Percentiles rank a stretch among this genome's conserved stretches.
These are phyloP conservation scores for Neotropicomus parvogracilis DNA, from an alignment of 1,284 basidiomycete genomes.

Conservation along the genomic window DNA sequence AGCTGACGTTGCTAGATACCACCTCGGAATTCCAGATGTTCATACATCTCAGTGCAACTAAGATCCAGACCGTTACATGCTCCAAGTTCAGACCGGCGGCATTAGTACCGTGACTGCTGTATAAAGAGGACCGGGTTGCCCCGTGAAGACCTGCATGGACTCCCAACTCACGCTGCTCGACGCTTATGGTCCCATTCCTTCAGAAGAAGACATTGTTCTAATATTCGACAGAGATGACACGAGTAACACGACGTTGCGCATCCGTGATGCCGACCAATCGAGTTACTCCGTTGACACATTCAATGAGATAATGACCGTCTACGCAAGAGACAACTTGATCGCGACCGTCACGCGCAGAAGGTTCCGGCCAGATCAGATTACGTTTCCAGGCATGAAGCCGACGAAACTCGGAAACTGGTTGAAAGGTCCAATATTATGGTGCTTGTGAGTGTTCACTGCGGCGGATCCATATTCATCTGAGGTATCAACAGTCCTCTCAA, in stretches of 20 bases:
- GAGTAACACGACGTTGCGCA: slow-evolving; percentile 13
- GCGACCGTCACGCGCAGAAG: slow-evolving; percentile 21
- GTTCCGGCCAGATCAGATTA: slow-evolving; percentile 16
- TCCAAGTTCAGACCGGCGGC: neutral
- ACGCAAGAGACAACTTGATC: slow-evolving; percentile 4
- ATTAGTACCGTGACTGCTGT: neutral
- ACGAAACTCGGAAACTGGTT: slow-evolving; percentile 17
- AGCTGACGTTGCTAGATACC: too few species aligned
- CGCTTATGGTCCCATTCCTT: neutral
- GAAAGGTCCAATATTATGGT: slow-evolving; percentile 8
- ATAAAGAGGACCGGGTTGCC: slow-evolving; percentile 3
- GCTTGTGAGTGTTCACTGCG: slow-evolving; percentile 14
- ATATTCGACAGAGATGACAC: slow-evolving; percentile 15
- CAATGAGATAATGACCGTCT: slow-evolving; percentile 9
- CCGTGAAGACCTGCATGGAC: slow-evolving; percentile 4
- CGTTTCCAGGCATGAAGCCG: slow-evolving; percentile 13
- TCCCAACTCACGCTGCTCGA: slow-evolving; percentile 25
- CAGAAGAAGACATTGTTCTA: slow-evolving; percentile 4
- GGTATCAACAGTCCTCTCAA: slow-evolving; percentile 12
- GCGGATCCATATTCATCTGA: neutral
- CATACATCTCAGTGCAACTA: neutral
- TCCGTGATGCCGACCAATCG: slow-evolving; percentile 1
- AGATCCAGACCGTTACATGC: neutral
- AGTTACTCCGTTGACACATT: slow-evolving; percentile 16
- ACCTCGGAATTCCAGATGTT: neutral